These are phyloP conservation scores for Malus fusca DNA, from an alignment of 306 rosid genomes.

Conservation along the genomic window DNA sequence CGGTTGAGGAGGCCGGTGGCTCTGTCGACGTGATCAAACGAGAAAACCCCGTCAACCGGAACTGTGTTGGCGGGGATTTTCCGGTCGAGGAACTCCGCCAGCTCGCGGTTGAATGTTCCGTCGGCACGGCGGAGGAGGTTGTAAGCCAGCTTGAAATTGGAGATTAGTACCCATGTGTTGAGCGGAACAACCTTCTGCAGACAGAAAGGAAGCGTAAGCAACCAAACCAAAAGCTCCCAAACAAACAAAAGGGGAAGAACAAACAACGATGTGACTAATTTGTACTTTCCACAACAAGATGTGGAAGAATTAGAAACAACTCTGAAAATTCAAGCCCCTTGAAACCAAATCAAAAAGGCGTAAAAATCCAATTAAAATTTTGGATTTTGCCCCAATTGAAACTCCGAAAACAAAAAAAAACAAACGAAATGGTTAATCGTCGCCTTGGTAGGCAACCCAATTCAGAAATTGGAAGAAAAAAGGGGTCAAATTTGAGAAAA, in stretches of 20 bases:
- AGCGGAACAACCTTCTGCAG: constrained; percentile 77
- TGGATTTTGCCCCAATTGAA: background rate
- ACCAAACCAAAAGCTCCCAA: constrained; percentile 4
- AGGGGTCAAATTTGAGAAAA: background rate
- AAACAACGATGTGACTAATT: background rate
- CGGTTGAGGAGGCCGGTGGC: constrained; percentile 61
- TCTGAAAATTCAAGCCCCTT: constrained; percentile 16
- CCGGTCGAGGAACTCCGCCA: constrained; percentile 80
- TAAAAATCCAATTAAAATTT: background rate
- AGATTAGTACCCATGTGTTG: constrained; percentile 90
- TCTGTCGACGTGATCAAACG: constrained; percentile 72
- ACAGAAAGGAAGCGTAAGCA: background rate
- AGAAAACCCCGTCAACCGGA: constrained; percentile 83
- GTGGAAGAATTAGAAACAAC: constrained; percentile 25
- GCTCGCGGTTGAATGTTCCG: constrained; percentile 78
- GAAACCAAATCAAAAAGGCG: background rate
- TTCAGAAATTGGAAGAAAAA: background rate
- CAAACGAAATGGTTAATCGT: background rate
- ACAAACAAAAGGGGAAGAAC: background rate
- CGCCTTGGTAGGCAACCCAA: background rate
- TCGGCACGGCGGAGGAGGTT: constrained; percentile 81
- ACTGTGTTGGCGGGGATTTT: constrained; percentile 61
- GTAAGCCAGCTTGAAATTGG: constrained; percentile 88
- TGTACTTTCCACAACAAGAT: constrained; percentile 39
- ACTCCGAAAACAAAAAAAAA: background rate